Percentiles rank a stretch among this genome's conserved stretches.
phyloP scores from a whole-genome alignment of 2,329 filamentous ascomycete species.

The Calonectria honghensis region DNA sequence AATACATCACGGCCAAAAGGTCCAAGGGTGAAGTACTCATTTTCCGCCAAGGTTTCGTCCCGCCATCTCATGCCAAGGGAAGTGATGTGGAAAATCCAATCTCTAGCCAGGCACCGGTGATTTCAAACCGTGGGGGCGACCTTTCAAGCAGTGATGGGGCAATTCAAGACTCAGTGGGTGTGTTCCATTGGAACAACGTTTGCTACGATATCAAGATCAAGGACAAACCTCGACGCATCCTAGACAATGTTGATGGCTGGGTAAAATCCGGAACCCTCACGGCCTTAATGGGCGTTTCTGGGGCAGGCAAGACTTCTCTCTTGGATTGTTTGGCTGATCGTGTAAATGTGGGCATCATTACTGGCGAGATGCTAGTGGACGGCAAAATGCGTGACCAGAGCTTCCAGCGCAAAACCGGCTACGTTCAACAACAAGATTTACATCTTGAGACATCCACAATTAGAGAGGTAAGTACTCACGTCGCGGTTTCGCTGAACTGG shows the following conservation, averaged over 20 bases:
- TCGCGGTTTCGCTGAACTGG: background rate
- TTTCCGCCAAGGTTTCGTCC: slow-evolving; percentile 68
- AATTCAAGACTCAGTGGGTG: background rate
- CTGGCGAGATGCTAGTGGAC: slow-evolving; percentile 81
- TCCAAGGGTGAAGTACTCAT: slow-evolving; percentile 77
- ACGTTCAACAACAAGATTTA: slow-evolving; percentile 80
- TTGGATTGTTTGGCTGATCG: slow-evolving; percentile 78
- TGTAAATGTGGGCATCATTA: slow-evolving; percentile 80
- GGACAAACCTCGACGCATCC: slow-evolving; percentile 77
- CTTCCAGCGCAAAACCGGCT: slow-evolving; percentile 82
- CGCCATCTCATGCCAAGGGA: slow-evolving; percentile 34
- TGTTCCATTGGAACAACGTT: slow-evolving; percentile 81
- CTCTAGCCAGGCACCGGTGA: background rate
- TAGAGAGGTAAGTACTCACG: slow-evolving; percentile 50
- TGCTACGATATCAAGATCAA: slow-evolving; percentile 82
- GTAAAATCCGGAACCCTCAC: slow-evolving; percentile 83
- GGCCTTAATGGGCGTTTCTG: slow-evolving; percentile 73
- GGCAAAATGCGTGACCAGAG: slow-evolving; percentile 77
- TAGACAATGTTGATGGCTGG: slow-evolving; percentile 83
- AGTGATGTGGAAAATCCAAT: slow-evolving; percentile 27
- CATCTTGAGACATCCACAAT: slow-evolving; percentile 64
- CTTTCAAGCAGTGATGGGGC: background rate
- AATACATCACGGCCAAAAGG: slow-evolving; percentile 67
- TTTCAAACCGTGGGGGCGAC: background rate
- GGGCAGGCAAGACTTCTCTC: slow-evolving; percentile 77